Conservation (phyloP, 345 rosid species). For the Theobroma cacao region DNA sequence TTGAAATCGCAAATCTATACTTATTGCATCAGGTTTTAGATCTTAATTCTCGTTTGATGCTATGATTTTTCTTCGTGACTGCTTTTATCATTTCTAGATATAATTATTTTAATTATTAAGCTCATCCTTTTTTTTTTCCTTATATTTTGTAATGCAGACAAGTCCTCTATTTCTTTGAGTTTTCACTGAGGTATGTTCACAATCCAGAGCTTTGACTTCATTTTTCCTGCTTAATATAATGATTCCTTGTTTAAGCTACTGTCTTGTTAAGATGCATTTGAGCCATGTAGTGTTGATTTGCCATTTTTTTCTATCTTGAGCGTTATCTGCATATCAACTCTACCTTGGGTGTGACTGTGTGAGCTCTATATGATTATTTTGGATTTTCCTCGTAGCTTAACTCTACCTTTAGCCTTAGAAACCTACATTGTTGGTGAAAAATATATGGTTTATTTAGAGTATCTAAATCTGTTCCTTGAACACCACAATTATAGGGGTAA, state of each 20-base stretch:
- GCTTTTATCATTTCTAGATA: neutral
- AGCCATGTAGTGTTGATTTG: neutral
- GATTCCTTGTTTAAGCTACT: neutral
- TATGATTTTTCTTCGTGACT: neutral
- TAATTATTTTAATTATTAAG: neutral
- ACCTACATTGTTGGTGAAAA: neutral
- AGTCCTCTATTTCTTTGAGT: slow-evolving; percentile 92
- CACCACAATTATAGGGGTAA: no score
- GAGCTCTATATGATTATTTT: neutral
- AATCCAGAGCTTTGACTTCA: neutral
- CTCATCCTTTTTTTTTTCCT: neutral
- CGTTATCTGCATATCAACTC: neutral
- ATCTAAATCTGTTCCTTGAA: no score
- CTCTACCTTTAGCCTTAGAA: neutral
- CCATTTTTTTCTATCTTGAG: neutral
- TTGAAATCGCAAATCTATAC: neutral
- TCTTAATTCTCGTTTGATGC: neutral
- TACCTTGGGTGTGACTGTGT: neutral
- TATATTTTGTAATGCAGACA: slow-evolving; percentile 47
- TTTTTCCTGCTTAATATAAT: neutral
- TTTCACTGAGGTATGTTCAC: slow-evolving; percentile 73
- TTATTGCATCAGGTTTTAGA: neutral
- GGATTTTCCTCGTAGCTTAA: neutral
- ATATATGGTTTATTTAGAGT: neutral
- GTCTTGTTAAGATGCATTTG: neutral